phyloP scores from a whole-genome alignment of 2,329 filamentous ascomycete genomes.

The Apiospora arundinis region DNA sequence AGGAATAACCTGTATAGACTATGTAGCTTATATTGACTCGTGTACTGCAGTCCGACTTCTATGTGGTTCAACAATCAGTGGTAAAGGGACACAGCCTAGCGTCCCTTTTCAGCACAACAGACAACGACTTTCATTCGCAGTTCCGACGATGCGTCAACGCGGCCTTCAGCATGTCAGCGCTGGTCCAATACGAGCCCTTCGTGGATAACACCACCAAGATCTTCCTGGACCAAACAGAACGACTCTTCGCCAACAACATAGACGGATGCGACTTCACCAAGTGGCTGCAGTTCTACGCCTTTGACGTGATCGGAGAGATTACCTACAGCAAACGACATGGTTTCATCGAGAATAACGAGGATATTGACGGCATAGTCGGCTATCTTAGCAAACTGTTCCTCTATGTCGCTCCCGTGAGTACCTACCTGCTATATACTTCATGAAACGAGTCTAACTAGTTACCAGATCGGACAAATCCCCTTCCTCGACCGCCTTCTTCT shows the following conservation, averaged over 20 bases:
- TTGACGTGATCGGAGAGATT: conserved; percentile 81
- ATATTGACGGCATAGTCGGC: conserved; percentile 75
- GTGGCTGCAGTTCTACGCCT: conserved; percentile 83
- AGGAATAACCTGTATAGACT: too few species aligned
- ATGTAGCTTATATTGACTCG: conserved; percentile 25
- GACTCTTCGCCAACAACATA: conserved; percentile 54
- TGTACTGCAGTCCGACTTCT: conserved; percentile 72
- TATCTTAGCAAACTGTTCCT: conserved; percentile 70
- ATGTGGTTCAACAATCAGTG: conserved; percentile 77
- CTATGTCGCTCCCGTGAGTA: conserved; percentile 71
- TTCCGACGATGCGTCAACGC: conserved; percentile 78
- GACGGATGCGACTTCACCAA: conserved; percentile 67
- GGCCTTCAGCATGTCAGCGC: conserved; percentile 77
- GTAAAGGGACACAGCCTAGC: conserved; percentile 71
- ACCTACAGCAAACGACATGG: conserved; percentile 79
- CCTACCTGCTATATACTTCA: conserved; percentile 16
- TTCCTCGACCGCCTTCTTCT: conserved; percentile 71
- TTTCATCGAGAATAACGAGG: conserved; percentile 75
- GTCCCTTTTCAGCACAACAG: conserved; percentile 78
- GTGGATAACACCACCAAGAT: conserved; percentile 77
- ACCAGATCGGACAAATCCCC: conserved; percentile 75
- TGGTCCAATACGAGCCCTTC: conserved; percentile 81
- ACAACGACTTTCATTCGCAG: conserved; percentile 77
- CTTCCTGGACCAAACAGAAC: conserved; percentile 69
- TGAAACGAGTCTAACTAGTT: conserved; percentile 12